A percentile compares a stretch with the other conserved stretches of the same genome.
phyloP scores from a whole-genome alignment of 768 basidiomycete genomes.

The Suillus lakei region DNA sequence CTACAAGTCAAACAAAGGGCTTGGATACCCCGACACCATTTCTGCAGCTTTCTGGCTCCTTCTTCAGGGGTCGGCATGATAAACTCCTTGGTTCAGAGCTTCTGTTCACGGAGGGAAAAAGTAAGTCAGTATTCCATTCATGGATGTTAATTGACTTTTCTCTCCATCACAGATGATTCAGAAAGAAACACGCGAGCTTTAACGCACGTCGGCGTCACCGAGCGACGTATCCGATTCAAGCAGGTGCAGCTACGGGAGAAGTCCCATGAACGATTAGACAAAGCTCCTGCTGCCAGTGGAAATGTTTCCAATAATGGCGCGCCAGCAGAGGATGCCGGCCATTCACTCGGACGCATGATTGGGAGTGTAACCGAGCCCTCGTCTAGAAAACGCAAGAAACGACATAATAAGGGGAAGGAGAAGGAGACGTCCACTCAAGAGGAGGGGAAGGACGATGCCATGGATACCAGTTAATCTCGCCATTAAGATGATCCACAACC shows the following conservation, averaged over 20 bases:
- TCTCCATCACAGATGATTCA: slow-evolving; percentile 39
- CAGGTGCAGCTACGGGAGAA: slow-evolving; percentile 61
- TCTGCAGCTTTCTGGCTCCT: slow-evolving; percentile 75
- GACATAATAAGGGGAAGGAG: background rate
- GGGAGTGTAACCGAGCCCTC: background rate
- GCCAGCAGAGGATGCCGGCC: background rate
- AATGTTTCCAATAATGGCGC: background rate
- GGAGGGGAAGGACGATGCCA: background rate
- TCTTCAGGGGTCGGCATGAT: slow-evolving; percentile 73
- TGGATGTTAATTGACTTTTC: slow-evolving; percentile 12
- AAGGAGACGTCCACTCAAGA: background rate
- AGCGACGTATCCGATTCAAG: slow-evolving; percentile 73
- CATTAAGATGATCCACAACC: background rate
- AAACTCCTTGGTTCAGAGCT: slow-evolving; percentile 76
- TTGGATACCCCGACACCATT: slow-evolving; percentile 79
- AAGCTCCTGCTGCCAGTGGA: background rate
- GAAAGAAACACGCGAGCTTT: slow-evolving; percentile 57
- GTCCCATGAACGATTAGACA: slow-evolving; percentile 27
- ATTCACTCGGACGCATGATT: slow-evolving; percentile 4
- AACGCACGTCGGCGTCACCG: slow-evolving; percentile 61
- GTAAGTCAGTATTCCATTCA: slow-evolving; percentile 36
- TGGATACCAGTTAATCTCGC: background rate
- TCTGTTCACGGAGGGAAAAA: slow-evolving; percentile 72
- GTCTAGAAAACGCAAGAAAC: slow-evolving; percentile 4
- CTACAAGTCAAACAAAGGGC: slow-evolving; percentile 48